A percentile compares a stretch with the other conserved stretches of the same genome.
phyloP scores from a whole-genome alignment of 2,329 filamentous ascomycete genomes.

The Simplicillium sp. region DNA sequence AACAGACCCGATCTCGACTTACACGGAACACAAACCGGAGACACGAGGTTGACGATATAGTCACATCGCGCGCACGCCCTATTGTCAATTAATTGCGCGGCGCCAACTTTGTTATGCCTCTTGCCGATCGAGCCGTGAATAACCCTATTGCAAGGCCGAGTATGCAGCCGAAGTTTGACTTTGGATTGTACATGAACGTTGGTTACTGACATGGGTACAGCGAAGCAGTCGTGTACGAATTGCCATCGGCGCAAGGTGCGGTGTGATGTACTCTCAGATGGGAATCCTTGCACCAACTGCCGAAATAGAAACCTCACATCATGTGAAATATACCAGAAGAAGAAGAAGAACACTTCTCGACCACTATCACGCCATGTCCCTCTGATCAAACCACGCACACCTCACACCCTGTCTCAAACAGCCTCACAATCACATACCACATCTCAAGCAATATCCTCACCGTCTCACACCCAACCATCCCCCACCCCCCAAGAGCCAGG shows the following conservation, averaged over 20 bases:
- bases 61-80: no score
- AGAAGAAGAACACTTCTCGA: background rate
- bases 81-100: no score
- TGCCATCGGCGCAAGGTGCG: constrained; percentile 35
- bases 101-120: no score
- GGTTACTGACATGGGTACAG: background rate
- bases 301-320: constrained; percentile 9
- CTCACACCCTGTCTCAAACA: background rate
- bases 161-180: no score
- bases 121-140: no score
- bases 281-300: constrained; percentile 32
- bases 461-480: constrained; percentile 8
- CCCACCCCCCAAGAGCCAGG: constrained; percentile 31
- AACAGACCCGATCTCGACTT: no score
- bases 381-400: background rate
- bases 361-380: background rate
- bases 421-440: no score
- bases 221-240: constrained; percentile 26
- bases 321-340: background rate
- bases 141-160: no score
- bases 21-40: no score
- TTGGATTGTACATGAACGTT: no score
- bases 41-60: no score
- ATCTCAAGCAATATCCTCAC: background rate
- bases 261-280: constrained; percentile 31